Base-by-base conservation (phyloP, 345 rosid genomes). In the Citrus trifoliata region DNA sequence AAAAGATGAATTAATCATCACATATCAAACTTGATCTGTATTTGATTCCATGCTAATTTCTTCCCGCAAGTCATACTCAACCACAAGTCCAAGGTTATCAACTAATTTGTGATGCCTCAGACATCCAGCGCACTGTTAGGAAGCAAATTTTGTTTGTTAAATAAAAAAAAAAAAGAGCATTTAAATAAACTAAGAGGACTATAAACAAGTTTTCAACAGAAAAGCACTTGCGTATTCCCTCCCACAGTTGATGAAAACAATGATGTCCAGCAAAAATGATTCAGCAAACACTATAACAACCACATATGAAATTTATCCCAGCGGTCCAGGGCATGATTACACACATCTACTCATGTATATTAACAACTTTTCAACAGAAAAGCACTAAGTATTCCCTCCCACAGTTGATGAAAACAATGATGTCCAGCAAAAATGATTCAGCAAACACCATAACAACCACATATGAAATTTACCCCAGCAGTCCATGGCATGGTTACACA, bases 71-170 rank as follows among this genome's bases (percentile, higher is more conserved):
- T 90, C 95, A 81, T 89, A 89, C 88, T 96, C 98, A 75, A 90
- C 86, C 48, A 92, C 80, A 76, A 89, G 94, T 79, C 98, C 95
- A 73, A 94, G 97, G 85, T 94, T 93, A 85, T 96, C 99, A 25
- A 86, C 95, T 67, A 94, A 82, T 80, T 94, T 94, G 87, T 94
- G 99, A 89, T 94, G 90, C 84, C 14, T 82, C 33, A 90, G 91
- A 83, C 99, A 92, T 64, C 98, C 98, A 83, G 86, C 99, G 84
- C 99, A 93, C 98, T 93, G 87, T 87, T 38, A 79, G 84, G 72
- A 79, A 81, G 32, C 48, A 78, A 22, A 21, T 19, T 37, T 38
- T 74, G 78, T 74, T 70, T 27, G 75, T 80, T 67, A 78, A 74
- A 74, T 56, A 78, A 67, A 60, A 70, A 51, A 60, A 70, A 51